Conservation (phyloP, 139 green algal genomes). For the Coelastrella sp. region DNA sequence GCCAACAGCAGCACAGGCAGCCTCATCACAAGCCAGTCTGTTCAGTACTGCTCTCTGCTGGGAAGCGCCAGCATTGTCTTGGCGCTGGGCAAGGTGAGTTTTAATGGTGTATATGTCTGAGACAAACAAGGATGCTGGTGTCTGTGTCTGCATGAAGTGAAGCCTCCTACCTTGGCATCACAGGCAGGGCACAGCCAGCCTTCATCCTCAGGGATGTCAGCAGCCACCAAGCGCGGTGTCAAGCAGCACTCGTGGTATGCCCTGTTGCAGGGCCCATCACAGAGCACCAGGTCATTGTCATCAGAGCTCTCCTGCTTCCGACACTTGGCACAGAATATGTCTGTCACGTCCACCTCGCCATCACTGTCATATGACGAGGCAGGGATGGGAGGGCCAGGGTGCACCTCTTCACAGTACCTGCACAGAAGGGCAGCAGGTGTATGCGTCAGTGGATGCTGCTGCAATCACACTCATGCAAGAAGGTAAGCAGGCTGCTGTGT, state of each 20-base stretch:
- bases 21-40: not conserved
- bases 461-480: not conserved
- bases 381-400: slow-evolving; percentile 51
- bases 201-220: slow-evolving; percentile 76
- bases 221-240: slow-evolving; percentile 65
- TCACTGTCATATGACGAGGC: slow-evolving; percentile 69
- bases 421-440: not conserved
- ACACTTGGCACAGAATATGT: slow-evolving; percentile 91
- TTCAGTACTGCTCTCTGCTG: not conserved
- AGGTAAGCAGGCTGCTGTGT: no score
- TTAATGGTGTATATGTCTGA: no score
- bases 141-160: not conserved
- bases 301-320: slow-evolving; percentile 59
- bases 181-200: slow-evolving; percentile 88
- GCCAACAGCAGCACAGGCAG: not conserved
- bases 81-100: not conserved
- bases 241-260: slow-evolving; percentile 85
- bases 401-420: slow-evolving; percentile 69
- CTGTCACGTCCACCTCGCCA: slow-evolving; percentile 74
- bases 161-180: slow-evolving; percentile 75
- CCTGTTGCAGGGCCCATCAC: slow-evolving; percentile 86
- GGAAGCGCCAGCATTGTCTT: not conserved
- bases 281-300: slow-evolving; percentile 96
- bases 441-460: not conserved
- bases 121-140: not conserved